Percentiles rank a stretch among this genome's conserved stretches.
phyloP scores from a whole-genome alignment of 495 filamentous ascomycete genomes.

The Tirmania nivea region DNA sequence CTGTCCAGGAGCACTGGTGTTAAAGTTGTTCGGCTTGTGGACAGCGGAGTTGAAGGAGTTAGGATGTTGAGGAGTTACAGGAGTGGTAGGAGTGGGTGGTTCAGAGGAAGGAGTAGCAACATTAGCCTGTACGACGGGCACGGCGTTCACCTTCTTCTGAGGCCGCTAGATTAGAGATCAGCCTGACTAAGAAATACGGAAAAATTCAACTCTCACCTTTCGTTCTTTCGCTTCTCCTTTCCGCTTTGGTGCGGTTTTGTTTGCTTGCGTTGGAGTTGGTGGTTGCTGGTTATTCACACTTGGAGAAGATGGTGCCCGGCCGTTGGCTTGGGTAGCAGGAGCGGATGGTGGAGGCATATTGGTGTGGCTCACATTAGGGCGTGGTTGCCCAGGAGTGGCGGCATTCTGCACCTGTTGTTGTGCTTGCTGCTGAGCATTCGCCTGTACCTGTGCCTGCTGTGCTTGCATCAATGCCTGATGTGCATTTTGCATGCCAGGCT shows the following conservation, averaged over 20 bases:
- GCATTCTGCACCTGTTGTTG: slow-evolving; percentile 26
- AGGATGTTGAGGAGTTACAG: slow-evolving; percentile 61
- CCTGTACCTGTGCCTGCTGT: slow-evolving; percentile 20
- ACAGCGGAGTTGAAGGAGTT: slow-evolving; percentile 39
- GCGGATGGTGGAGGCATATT: slow-evolving; percentile 81
- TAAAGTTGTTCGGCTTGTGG: slow-evolving; percentile 21
- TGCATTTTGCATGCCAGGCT: slow-evolving; percentile 15
- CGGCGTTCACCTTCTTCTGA: slow-evolving; percentile 33
- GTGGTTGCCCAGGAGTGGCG: slow-evolving; percentile 48
- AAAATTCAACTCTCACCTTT: slow-evolving; percentile 27
- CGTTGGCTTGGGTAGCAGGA: slow-evolving; percentile 33
- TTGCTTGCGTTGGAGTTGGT: slow-evolving; percentile 60
- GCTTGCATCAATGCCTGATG: slow-evolving; percentile 22
- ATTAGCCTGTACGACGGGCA: slow-evolving; percentile 53
- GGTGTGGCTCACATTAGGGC: slow-evolving; percentile 20
- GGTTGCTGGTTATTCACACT: slow-evolving; percentile 54
- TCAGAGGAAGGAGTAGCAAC: slow-evolving; percentile 50
- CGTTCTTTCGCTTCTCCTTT: slow-evolving; percentile 66
- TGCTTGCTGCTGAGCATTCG: slow-evolving; percentile 23
- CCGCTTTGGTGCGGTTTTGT: slow-evolving; percentile 56
- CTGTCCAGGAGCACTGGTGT: slow-evolving; percentile 22
- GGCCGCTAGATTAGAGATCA: slow-evolving; percentile 46
- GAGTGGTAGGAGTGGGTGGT: slow-evolving; percentile 47
- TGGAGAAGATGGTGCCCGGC: slow-evolving; percentile 55
- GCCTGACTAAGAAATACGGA: slow-evolving; percentile 19